Evolutionary conservation across 2,329 filamentous ascomycete species (phyloP).

Genomic region (Alternaria angustiovoidea): DNA sequence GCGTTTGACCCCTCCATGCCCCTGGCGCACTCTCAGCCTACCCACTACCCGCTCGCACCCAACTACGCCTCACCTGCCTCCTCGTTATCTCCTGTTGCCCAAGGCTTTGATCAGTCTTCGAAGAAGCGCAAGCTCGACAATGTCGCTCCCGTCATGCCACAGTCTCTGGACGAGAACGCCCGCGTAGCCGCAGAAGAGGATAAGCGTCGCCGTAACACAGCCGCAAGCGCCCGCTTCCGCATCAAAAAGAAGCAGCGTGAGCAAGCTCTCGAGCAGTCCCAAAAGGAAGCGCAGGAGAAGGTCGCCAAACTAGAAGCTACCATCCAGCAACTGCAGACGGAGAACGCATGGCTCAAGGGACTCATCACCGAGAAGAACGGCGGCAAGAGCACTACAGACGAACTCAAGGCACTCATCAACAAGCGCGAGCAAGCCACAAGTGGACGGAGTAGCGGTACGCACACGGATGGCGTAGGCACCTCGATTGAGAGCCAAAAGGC

Average conservation of each 20-base stretch:
- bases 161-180: constrained; percentile 55
- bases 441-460: constrained; percentile 47
- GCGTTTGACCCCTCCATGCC: constrained; percentile 45
- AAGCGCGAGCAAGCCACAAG: constrained; percentile 44
- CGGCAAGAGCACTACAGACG: constrained; percentile 41
- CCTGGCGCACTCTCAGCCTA: constrained; percentile 38
- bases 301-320: constrained; percentile 56
- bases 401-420: constrained; percentile 45
- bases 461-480: constrained; percentile 51
- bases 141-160: constrained; percentile 38
- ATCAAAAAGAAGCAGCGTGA: constrained; percentile 65
- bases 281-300: constrained; percentile 61
- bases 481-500: constrained; percentile 40
- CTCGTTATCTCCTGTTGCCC: constrained; percentile 41
- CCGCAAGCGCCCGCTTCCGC: constrained; percentile 62
- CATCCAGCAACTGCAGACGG: constrained; percentile 60
- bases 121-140: constrained; percentile 59
- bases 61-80: constrained; percentile 40
- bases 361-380: constrained; percentile 61
- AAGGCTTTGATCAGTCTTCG: constrained; percentile 42
- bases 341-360: constrained; percentile 62
- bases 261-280: constrained; percentile 60
- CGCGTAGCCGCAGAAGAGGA: constrained; percentile 61
- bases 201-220: constrained; percentile 63
- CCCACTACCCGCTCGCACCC: constrained; percentile 35